A percentile compares a stretch with the other conserved stretches of the same genome.
Conservation (phyloP, 257 asterid genomes). For the Cynanchum wilfordii region DNA sequence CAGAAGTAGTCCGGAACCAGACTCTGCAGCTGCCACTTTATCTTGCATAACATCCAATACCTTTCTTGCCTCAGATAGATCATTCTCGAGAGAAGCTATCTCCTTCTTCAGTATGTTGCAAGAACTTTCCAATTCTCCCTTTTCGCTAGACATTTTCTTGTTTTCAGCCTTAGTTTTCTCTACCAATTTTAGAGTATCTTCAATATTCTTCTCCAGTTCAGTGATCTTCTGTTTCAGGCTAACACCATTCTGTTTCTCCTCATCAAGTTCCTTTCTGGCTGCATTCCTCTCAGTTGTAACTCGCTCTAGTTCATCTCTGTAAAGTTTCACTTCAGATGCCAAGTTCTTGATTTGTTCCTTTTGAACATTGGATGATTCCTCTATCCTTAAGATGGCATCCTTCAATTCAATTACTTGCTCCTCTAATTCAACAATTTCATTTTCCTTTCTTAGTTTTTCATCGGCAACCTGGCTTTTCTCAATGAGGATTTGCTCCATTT, state of each 20-base stretch:
- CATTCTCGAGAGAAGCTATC: slow-evolving; percentile 31
- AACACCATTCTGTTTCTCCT: slow-evolving; percentile 36
- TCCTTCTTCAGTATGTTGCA: slow-evolving; percentile 38
- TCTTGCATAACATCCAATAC: slow-evolving; percentile 32
- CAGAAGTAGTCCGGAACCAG: slow-evolving; percentile 35
- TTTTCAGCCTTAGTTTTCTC: slow-evolving; percentile 41
- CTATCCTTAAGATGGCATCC: slow-evolving; percentile 30
- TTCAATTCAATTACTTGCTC: slow-evolving; percentile 36
- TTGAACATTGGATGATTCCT: slow-evolving; percentile 24
- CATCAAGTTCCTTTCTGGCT: slow-evolving; percentile 21
- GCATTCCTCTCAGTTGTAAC: slow-evolving; percentile 40
- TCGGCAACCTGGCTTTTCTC: slow-evolving; percentile 40
- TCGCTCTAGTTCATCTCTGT: slow-evolving; percentile 29
- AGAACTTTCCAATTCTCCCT: slow-evolving; percentile 36
- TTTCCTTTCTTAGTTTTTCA: slow-evolving; percentile 34
- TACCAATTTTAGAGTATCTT: slow-evolving; percentile 21
- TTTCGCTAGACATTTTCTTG: slow-evolving; percentile 28
- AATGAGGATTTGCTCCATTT: slow-evolving; percentile 29
- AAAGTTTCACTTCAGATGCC: slow-evolving; percentile 39
- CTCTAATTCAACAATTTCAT: slow-evolving; percentile 38
- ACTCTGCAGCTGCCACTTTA: slow-evolving; percentile 35
- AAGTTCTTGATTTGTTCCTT: slow-evolving; percentile 32
- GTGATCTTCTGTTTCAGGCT: slow-evolving; percentile 34
- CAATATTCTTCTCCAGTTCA: slow-evolving; percentile 40
- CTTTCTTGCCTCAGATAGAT: slow-evolving; percentile 25